These are phyloP conservation scores for Sarcomyxa edulis DNA, from an alignment of 768 basidiomycete species.

Conservation along the genomic window DNA sequence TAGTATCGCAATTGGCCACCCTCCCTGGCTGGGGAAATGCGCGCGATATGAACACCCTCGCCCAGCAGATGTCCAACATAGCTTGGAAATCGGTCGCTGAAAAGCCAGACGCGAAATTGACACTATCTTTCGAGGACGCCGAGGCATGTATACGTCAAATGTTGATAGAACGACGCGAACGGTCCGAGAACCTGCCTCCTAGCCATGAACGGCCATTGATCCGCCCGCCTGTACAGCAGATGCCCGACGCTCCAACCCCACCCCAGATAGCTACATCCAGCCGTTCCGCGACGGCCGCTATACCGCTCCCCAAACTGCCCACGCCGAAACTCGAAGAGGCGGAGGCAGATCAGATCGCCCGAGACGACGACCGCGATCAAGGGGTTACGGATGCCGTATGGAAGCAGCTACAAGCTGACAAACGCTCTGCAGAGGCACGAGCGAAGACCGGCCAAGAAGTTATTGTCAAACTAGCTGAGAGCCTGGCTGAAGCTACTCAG, in stretches of 20 bases:
- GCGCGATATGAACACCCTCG: slow-evolving; percentile 52
- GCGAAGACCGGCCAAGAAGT: slow-evolving; percentile 17
- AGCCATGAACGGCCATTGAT: background rate
- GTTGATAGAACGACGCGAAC: slow-evolving; percentile 14
- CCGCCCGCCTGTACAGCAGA: slow-evolving; percentile 13
- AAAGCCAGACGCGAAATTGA: slow-evolving; percentile 11
- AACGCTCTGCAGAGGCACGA: slow-evolving; percentile 23
- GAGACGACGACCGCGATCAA: slow-evolving; percentile 30
- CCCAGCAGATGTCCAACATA: slow-evolving; percentile 38
- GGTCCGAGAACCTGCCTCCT: slow-evolving; percentile 6
- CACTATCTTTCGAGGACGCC: slow-evolving; percentile 19
- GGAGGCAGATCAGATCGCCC: background rate
- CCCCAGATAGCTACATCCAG: slow-evolving; percentile 7
- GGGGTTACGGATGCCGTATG: slow-evolving; percentile 51
- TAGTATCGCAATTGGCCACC: slow-evolving; percentile 34
- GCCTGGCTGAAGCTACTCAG: slow-evolving; percentile 12
- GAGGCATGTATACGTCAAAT: slow-evolving; percentile 12
- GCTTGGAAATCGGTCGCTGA: slow-evolving; percentile 27
- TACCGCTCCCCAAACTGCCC: slow-evolving; percentile 6
- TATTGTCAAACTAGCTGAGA: slow-evolving; percentile 13
- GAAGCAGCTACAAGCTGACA: slow-evolving; percentile 40
- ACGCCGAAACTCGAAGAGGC: slow-evolving; percentile 3
- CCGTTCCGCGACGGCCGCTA: slow-evolving; percentile 6
- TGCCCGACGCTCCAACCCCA: slow-evolving; percentile 8
- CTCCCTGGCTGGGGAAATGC: slow-evolving; percentile 67